Conservation (phyloP, 164 flowering plant species). For the Vitis rupestris region DNA sequence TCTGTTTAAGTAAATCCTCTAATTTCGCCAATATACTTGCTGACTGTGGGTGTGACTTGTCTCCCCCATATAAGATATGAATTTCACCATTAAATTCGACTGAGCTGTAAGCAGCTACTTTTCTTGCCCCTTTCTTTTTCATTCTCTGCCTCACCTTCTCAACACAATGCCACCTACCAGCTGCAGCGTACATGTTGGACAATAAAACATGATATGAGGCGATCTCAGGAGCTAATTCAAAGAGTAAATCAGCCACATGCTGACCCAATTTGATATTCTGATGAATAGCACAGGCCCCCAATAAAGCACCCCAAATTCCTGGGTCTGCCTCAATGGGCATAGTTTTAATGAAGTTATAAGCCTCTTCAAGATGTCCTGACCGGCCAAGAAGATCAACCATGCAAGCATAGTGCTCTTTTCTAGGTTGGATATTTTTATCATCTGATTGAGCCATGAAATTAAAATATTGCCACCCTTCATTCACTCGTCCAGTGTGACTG, state of each 20-base stretch:
- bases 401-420: conserved; percentile 45
- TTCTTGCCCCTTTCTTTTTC: conserved; percentile 27
- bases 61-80: conserved; percentile 38
- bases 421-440: conserved; percentile 25
- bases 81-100: conserved; percentile 27
- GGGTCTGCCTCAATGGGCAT: conserved; percentile 45
- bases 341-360: conserved; percentile 27
- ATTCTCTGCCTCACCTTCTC: conserved; percentile 33
- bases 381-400: conserved; percentile 56
- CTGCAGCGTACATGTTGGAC: conserved; percentile 44
- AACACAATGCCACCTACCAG: conserved; percentile 38
- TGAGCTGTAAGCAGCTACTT: conserved; percentile 41
- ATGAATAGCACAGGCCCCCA: conserved; percentile 43
- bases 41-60: conserved; percentile 35
- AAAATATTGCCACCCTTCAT: conserved; percentile 33
- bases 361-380: conserved; percentile 45
- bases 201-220: conserved; percentile 39
- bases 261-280: conserved; percentile 35
- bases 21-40: conserved; percentile 24
- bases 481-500: conserved; percentile 44
- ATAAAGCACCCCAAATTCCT: conserved; percentile 42
- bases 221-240: conserved; percentile 30
- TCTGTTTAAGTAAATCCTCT: conserved; percentile 27
- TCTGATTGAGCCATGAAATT: conserved; percentile 28
- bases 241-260: conserved; percentile 35